phyloP scores from a whole-genome alignment of 1,284 basidiomycete genomes.

The Golubevia pallescens region DNA sequence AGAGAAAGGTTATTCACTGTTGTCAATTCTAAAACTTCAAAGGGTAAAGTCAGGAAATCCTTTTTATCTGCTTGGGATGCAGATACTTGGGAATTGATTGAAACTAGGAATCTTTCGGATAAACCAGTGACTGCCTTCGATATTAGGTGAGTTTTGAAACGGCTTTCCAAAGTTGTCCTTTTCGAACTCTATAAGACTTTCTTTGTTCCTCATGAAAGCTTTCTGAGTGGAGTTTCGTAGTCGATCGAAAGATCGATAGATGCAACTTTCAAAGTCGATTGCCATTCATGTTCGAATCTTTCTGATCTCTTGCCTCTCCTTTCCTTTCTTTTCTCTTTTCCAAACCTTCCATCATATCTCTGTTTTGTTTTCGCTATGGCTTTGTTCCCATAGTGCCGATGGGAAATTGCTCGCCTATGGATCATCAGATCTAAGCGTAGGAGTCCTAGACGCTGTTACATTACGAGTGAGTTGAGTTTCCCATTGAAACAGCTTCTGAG shows the following conservation, averaged over 20 bases:
- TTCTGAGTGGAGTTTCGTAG: too few species aligned
- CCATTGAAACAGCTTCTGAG: neutral
- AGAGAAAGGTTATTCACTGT: conserved; percentile 45
- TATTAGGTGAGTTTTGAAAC: neutral
- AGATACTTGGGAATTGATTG: conserved; percentile 45
- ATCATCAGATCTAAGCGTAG: conserved; percentile 83
- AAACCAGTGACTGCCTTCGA: conserved; percentile 50
- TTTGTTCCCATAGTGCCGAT: conserved; percentile 76
- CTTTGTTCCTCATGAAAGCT: too few species aligned
- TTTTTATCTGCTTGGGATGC: conserved; percentile 56
- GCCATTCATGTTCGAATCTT: neutral
- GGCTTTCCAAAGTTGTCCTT: too few species aligned
- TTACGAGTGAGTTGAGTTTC: conserved; percentile 72
- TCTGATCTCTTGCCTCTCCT: too few species aligned
- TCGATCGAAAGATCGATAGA: too few species aligned
- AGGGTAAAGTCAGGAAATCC: conserved; percentile 48
- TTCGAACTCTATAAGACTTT: too few species aligned
- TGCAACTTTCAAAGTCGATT: too few species aligned
- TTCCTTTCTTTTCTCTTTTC: too few species aligned
- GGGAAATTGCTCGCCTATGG: conserved; percentile 85
- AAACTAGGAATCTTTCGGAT: conserved; percentile 45
- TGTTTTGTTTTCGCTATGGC: too few species aligned
- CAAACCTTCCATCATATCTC: too few species aligned
- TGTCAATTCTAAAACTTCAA: conserved; percentile 37
- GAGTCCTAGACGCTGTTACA: conserved; percentile 80